phyloP scores from a whole-genome alignment of 352 stramenopile genomes.

The Aphanomyces stellatus region DNA sequence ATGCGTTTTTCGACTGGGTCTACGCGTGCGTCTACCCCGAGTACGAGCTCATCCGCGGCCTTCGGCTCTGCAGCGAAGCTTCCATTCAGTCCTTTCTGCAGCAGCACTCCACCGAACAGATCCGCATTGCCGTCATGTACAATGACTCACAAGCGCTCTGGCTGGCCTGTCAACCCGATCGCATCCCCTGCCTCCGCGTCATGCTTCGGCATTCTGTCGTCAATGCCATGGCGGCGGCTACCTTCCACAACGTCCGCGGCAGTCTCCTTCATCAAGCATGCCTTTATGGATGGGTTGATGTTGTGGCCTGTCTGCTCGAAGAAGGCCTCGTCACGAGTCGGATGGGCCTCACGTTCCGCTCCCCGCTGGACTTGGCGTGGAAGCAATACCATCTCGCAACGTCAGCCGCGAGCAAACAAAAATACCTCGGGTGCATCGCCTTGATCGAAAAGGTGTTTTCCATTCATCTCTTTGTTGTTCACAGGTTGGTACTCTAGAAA shows the following conservation, averaged over 20 bases:
- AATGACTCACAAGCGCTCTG: slow-evolving; percentile 4
- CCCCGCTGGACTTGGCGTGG: slow-evolving; percentile 1
- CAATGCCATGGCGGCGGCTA: neutral
- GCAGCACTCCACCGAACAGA: neutral
- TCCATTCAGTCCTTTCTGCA: neutral
- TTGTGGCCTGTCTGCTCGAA: neutral
- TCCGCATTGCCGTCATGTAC: neutral
- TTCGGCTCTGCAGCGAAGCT: neutral
- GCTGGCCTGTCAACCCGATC: neutral
- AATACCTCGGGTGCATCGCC: slow-evolving; percentile 42
- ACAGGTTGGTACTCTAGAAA: neutral
- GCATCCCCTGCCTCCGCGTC: neutral
- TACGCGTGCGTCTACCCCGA: neutral
- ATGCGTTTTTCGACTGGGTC: slow-evolving; percentile 15
- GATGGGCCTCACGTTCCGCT: slow-evolving; percentile 1
- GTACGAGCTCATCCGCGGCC: neutral
- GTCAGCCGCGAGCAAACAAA: neutral
- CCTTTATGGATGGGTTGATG: neutral
- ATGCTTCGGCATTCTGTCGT: neutral
- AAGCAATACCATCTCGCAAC: too few relatives aligned
- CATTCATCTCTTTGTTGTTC: neutral
- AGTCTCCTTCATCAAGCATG: slow-evolving; percentile 10
- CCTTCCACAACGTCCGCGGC: neutral
- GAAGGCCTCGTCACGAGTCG: neutral
- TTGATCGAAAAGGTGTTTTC: slow-evolving; percentile 77